Evolutionary conservation across 2,329 filamentous ascomycete genomes (phyloP).

Genomic region (Elsinoe fawcettii): DNA sequence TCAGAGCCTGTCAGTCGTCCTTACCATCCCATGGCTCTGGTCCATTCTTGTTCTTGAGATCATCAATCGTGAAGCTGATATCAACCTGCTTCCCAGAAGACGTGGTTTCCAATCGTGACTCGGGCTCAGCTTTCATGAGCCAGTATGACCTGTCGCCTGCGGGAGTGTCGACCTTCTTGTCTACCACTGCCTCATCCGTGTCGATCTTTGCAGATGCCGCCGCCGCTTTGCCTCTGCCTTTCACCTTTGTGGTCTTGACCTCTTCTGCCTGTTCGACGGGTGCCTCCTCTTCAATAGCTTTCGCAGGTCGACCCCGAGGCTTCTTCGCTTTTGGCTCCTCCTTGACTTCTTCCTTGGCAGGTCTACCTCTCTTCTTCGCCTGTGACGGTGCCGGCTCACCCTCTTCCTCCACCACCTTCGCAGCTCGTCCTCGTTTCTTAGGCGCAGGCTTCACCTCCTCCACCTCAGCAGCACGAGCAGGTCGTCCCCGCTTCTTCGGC

Average conservation of each 20-base stretch:
- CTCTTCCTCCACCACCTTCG: background rate
- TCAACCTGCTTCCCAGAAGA: slow-evolving; percentile 74
- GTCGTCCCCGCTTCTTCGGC: slow-evolving; percentile 26
- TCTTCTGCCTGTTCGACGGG: slow-evolving; percentile 14
- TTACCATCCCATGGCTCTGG: slow-evolving; percentile 89
- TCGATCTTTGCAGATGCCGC: slow-evolving; percentile 7
- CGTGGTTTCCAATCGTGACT: slow-evolving; percentile 61
- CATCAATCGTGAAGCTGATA: slow-evolving; percentile 90
- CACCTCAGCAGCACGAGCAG: slow-evolving; percentile 22
- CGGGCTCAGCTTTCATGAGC: slow-evolving; percentile 59
- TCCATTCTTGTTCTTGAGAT: slow-evolving; percentile 61
- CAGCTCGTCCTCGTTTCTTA: slow-evolving; percentile 8
- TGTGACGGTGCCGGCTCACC: background rate
- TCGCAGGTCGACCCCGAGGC: slow-evolving; percentile 18
- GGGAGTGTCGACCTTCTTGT: slow-evolving; percentile 7
- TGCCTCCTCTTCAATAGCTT: slow-evolving; percentile 19
- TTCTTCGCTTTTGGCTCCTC: slow-evolving; percentile 17
- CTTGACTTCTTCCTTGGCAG: slow-evolving; percentile 22
- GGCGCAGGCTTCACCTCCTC: slow-evolving; percentile 13
- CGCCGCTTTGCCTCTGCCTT: slow-evolving; percentile 19
- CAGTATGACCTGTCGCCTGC: slow-evolving; percentile 31
- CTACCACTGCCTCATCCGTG: slow-evolving; percentile 13
- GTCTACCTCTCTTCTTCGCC: slow-evolving; percentile 23
- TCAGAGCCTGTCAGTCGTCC: slow-evolving; percentile 26
- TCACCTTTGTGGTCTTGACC: slow-evolving; percentile 7